These are phyloP conservation scores for Akanthomyces uredinophilus DNA, from an alignment of 2,329 filamentous ascomycete species.

Conservation along the genomic window DNA sequence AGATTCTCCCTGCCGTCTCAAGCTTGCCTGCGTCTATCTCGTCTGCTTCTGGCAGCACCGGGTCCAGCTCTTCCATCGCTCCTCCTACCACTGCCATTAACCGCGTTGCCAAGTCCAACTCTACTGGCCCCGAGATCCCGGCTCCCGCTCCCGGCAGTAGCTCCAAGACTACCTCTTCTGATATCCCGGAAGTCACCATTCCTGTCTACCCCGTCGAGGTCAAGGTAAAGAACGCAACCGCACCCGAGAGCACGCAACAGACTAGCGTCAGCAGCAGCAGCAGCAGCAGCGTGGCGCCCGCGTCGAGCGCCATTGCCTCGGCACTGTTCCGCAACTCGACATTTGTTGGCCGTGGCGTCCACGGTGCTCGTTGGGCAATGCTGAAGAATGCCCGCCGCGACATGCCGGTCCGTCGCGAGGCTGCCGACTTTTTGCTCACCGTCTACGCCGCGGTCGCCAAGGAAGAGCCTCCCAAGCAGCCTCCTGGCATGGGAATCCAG, in stretches of 20 bases:
- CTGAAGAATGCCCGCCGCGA: constrained; percentile 9
- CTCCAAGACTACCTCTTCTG: not conserved
- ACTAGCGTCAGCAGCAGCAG: not conserved
- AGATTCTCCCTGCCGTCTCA: not conserved
- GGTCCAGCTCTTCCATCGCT: not conserved
- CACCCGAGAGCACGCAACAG: not conserved
- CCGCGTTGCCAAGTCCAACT: not conserved
- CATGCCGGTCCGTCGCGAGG: constrained; percentile 23
- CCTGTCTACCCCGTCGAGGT: not conserved
- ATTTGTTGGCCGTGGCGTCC: not conserved
- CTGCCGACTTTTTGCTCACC: constrained; percentile 33
- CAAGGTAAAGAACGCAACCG: not conserved
- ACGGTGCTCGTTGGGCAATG: constrained; percentile 6
- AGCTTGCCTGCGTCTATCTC: not conserved
- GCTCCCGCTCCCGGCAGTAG: not conserved
- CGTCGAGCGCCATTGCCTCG: not conserved
- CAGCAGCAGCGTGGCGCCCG: not conserved
- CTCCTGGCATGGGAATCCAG: constrained; percentile 28
- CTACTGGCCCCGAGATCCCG: not conserved
- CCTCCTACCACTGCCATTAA: not conserved
- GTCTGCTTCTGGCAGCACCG: not conserved
- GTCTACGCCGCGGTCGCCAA: constrained; percentile 36
- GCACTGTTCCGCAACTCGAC: not conserved
- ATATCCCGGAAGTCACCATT: not conserved
- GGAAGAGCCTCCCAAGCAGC: constrained; percentile 25